phyloP scores from a whole-genome alignment of 306 rosid species.

The Prunus salicina region DNA sequence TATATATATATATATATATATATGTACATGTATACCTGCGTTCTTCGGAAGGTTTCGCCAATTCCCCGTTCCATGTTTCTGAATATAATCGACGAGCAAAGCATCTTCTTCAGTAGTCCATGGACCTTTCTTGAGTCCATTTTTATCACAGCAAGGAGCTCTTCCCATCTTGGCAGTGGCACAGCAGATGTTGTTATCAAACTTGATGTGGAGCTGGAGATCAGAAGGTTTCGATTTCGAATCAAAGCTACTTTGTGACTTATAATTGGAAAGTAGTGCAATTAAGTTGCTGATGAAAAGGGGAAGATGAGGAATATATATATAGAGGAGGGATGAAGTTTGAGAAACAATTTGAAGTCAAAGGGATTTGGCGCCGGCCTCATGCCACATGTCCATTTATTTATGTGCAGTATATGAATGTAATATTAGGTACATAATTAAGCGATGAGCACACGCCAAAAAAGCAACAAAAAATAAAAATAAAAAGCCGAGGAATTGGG shows the following conservation, averaged over 20 bases:
- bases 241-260: constrained; percentile 2
- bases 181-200: background rate
- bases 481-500: background rate
- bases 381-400: constrained; percentile 37
- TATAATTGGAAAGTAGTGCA: constrained; percentile 15
- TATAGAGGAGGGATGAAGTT: constrained; percentile 21
- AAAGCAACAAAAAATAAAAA: background rate
- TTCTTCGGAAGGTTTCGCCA: constrained; percentile 87
- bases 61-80: constrained; percentile 72
- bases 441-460: background rate
- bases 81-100: constrained; percentile 51
- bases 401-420: constrained; percentile 12
- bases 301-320: constrained; percentile 33
- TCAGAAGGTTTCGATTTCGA: background rate
- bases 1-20: background rate
- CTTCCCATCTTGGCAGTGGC: constrained; percentile 61
- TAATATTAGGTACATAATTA: background rate
- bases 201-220: background rate
- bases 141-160: constrained; percentile 89
- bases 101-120: constrained; percentile 95
- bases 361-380: constrained; percentile 90
- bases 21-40: constrained; percentile 47
- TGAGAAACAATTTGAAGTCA: constrained; percentile 50
- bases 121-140: constrained; percentile 89
- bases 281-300: constrained; percentile 28